Conservation (phyloP, 768 basidiomycete genomes). For the Suillus weaverae region DNA sequence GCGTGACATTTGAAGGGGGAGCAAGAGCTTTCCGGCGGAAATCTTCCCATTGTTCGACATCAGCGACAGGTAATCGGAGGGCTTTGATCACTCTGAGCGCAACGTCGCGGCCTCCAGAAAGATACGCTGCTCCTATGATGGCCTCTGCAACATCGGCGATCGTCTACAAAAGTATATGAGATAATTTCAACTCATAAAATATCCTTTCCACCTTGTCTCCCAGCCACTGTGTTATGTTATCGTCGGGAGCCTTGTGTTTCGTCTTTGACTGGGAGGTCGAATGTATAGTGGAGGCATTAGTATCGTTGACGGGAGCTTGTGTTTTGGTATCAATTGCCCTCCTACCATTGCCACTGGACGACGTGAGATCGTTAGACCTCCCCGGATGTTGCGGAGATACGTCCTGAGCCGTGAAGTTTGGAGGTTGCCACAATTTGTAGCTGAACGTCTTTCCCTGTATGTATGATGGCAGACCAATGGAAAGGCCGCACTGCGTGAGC, state of each 20-base stretch:
- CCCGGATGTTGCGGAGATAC: not conserved
- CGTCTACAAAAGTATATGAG: slow-evolving; percentile 44
- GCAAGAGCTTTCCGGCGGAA: slow-evolving; percentile 50
- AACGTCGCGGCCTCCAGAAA: slow-evolving; percentile 66
- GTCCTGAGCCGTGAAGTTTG: slow-evolving; percentile 35
- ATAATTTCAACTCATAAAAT: slow-evolving; percentile 6
- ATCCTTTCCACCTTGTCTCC: slow-evolving; percentile 68
- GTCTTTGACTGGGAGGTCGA: slow-evolving; percentile 1
- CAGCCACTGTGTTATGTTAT: slow-evolving; percentile 52
- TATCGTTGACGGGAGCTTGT: not conserved
- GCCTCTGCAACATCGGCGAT: slow-evolving; percentile 86
- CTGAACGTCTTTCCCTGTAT: slow-evolving; percentile 73
- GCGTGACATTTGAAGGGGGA: slow-evolving; percentile 43
- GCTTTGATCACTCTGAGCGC: slow-evolving; percentile 66
- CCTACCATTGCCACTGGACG: not conserved
- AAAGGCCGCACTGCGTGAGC: slow-evolving; percentile 54
- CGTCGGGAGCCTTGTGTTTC: slow-evolving; percentile 44
- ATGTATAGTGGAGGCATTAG: no score
- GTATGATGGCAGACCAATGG: slow-evolving; percentile 64
- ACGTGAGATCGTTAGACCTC: not conserved
- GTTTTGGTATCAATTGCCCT: not conserved
- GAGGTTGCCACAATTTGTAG: slow-evolving; percentile 65
- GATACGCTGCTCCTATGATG: slow-evolving; percentile 79
- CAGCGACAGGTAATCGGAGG: slow-evolving; percentile 63
- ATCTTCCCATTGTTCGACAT: slow-evolving; percentile 71